A percentile compares a stretch with the other conserved stretches of the same genome.
Conservation (phyloP, 2,329 filamentous ascomycete species). For the Fusarium anthophilum region DNA sequence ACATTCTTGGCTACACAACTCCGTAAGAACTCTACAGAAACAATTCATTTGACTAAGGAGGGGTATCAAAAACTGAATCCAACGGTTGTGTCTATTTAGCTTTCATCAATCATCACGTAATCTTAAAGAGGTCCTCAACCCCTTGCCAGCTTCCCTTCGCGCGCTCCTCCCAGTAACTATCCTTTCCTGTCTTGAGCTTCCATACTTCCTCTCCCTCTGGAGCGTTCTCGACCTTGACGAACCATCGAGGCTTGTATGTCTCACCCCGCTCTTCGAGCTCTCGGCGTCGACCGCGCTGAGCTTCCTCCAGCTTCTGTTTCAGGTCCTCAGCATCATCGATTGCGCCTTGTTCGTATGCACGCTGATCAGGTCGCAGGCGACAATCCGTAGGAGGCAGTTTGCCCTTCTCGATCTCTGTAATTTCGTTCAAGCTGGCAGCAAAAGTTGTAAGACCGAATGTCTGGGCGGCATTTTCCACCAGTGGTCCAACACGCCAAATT, state of each 20-base stretch:
- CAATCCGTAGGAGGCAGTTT: slow-evolving; percentile 84
- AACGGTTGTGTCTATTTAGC: slow-evolving; percentile 16
- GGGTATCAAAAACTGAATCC: slow-evolving; percentile 23
- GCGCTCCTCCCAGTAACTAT: slow-evolving; percentile 94
- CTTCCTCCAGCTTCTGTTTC: slow-evolving; percentile 87
- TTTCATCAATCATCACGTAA: slow-evolving; percentile 34
- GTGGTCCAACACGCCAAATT: slow-evolving; percentile 80
- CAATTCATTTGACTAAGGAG: slow-evolving; percentile 1
- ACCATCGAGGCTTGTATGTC: slow-evolving; percentile 82
- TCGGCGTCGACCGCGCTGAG: slow-evolving; percentile 78
- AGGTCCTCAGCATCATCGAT: slow-evolving; percentile 84
- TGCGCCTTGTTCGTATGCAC: slow-evolving; percentile 81
- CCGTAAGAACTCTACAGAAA: not conserved
- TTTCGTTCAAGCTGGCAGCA: slow-evolving; percentile 86
- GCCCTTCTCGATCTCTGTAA: slow-evolving; percentile 80
- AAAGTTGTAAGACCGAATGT: slow-evolving; percentile 92
- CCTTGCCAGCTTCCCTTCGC: slow-evolving; percentile 72
- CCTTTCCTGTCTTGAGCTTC: slow-evolving; percentile 81
- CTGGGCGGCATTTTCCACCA: slow-evolving; percentile 81
- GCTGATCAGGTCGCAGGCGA: slow-evolving; percentile 86
- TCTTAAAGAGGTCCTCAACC: slow-evolving; percentile 60
- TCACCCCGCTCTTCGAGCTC: slow-evolving; percentile 80
- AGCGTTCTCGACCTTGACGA: slow-evolving; percentile 72
- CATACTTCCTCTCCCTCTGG: slow-evolving; percentile 73
- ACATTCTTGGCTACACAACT: not conserved